phyloP scores from a whole-genome alignment of 2,329 filamentous ascomycete genomes.

The Verticillium tricorpus region DNA sequence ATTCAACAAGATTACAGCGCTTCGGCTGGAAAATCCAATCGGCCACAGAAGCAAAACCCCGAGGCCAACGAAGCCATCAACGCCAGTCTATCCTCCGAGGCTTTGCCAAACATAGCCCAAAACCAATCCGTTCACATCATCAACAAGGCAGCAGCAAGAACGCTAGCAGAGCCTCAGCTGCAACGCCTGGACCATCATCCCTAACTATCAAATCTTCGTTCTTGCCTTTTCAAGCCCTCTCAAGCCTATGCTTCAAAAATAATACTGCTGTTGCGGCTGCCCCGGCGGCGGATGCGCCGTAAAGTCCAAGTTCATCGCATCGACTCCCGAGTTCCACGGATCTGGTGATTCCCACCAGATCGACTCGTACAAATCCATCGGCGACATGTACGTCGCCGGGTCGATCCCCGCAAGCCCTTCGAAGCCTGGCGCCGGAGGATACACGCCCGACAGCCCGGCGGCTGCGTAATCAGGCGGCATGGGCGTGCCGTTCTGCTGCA shows the following conservation, averaged over 20 bases:
- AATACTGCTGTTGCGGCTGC: conserved; percentile 52
- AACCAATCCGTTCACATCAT: too few relatives aligned
- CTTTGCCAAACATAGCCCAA: too few relatives aligned
- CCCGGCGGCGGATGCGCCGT: conserved; percentile 54
- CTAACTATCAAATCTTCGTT: too few relatives aligned
- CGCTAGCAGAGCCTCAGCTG: too few relatives aligned
- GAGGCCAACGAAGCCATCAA: too few relatives aligned
- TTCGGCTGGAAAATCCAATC: too few relatives aligned
- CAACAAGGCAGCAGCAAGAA: too few relatives aligned
- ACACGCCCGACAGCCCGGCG: conserved; percentile 12
- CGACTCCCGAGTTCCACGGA: conserved; percentile 52
- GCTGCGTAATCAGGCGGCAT: conserved; percentile 37
- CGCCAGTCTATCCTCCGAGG: too few relatives aligned
- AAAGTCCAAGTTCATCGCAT: conserved; percentile 58
- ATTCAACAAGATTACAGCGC: too few relatives aligned
- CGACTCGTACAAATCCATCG: conserved; percentile 64
- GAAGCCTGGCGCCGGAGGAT: neutral
- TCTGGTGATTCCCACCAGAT: conserved; percentile 64
- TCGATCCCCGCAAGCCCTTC: conserved; percentile 42
- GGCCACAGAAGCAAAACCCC: too few relatives aligned
- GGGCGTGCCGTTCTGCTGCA: conserved; percentile 56
- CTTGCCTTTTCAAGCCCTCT: too few relatives aligned
- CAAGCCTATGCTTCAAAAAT: conserved; percentile 34
- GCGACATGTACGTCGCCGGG: conserved; percentile 56
- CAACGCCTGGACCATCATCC: too few relatives aligned